Evolutionary conservation across 768 basidiomycete genomes (phyloP), one percentile per base, ranked within the genome.

Genomic region (Lactifluus hygrophoroides): DNA sequence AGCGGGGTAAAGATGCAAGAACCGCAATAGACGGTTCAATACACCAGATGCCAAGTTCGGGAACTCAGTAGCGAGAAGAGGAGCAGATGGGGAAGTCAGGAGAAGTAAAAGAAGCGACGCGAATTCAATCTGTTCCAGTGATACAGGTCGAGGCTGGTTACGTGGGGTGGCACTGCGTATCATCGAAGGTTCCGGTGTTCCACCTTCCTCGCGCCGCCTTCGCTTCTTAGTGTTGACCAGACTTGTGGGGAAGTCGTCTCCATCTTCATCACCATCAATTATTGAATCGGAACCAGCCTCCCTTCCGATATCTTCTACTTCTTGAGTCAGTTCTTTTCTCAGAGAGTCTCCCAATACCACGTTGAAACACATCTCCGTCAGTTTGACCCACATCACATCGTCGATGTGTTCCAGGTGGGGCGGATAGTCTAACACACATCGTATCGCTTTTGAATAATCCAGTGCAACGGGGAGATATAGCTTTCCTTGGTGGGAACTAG

Each of bases 361-460:
- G 64, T 91, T 90, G 74, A 95, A 93, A 38, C 79, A 80, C 40
- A 90, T 71, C 64, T 83, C 80, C 35, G 87, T 78, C 44, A 92
- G 70, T 34, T 72, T 73, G 28, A 84, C 69, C 95, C 95, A 98
- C 32, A 64, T 72, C 1, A 74, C 72, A 35, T 78, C 73, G 10
- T 81, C 81, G 51, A 94, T 66, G 64, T 86, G 83, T 44, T 94
- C 88, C 55, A 94, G 74, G 71, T 97, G 94, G 3, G 91, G 85
- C 3, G 73, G 68, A 69, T 83, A 86, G 56, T 74, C 73, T 51
- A 90, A 72, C 9, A 97, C 67, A 57, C 73, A 75, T 55, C 80
- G 80, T 49, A 96, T 74, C 0, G 87, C 78, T 68, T 94, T 94
- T 56, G 87, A 75, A 69, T 92, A 94, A 69, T 94, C 83, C 61